Percentiles rank a stretch among this genome's conserved stretches.
Conservation (phyloP, 495 filamentous ascomycete species). For the Penicillium goetzii region DNA sequence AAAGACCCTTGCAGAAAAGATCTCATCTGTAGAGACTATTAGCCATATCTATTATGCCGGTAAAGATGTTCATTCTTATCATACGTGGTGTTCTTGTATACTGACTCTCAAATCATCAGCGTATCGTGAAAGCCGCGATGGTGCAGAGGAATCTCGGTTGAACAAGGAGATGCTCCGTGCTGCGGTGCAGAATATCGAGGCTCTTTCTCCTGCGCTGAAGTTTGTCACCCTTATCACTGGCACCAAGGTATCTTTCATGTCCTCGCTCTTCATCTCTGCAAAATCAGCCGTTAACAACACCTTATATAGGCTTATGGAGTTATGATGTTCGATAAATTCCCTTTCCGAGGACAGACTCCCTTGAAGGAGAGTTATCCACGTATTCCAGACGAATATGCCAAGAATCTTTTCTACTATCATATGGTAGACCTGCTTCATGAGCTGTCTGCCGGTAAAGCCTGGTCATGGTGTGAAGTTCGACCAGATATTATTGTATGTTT, state of each 20-base stretch:
- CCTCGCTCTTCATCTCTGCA: not conserved
- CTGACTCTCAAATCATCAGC: conserved; percentile 4
- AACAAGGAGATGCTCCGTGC: conserved; percentile 26
- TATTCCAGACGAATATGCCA: conserved; percentile 45
- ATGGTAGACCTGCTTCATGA: conserved; percentile 46
- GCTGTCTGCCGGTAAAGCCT: conserved; percentile 40
- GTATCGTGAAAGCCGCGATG: conserved; percentile 22
- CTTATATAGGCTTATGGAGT: conserved; percentile 35
- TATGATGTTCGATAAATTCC: conserved; percentile 31
- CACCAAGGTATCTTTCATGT: conserved; percentile 18
- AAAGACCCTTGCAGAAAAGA: conserved; percentile 39
- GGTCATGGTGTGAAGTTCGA: conserved; percentile 50
- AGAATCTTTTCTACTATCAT: conserved; percentile 53
- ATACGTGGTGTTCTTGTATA: not conserved
- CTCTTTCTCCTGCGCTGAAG: conserved; percentile 13
- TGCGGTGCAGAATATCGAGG: conserved; percentile 16
- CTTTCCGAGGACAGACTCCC: conserved; percentile 31
- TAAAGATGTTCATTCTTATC: conserved; percentile 13
- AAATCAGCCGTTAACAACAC: not conserved
- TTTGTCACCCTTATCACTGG: conserved; percentile 25
- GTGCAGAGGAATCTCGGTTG: conserved; percentile 23
- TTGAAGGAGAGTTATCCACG: conserved; percentile 44
- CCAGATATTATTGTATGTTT: conserved; percentile 49
- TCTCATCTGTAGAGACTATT: conserved; percentile 43
- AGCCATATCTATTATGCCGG: conserved; percentile 51